Evolutionary conservation across 371 early-diverging fungal species (phyloP), one percentile per base, ranked within the genome.

Genomic region (Phascolomyces articulosus): DNA sequence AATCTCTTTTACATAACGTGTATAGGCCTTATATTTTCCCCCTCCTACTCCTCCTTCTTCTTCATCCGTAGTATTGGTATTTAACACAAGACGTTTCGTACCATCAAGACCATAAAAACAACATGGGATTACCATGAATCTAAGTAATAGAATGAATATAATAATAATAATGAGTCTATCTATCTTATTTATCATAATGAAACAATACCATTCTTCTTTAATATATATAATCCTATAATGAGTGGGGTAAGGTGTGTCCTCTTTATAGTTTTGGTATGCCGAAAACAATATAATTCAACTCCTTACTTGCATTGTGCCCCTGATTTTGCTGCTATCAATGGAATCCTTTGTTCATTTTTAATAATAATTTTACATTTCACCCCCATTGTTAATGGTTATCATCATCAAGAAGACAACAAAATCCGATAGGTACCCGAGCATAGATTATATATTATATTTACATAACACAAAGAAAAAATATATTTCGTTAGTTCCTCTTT

Each of bases 31-130:
- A 74, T 92, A 94, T 66, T 89, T 89, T 59, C 90, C 88, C 13
- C 40, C 60, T 16, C 9, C 40, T 27, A 13, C 63, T 28, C 20
- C 38, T 28, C 81, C 80, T 4, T 83, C 83, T 7, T 81, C 79
- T 0, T 72, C 71, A 24, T 38, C 16, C 18, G 15, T 44, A 4
- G 44, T n/a, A 38, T 13, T 31, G 23, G 24, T 54, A 16, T 55
- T 27, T 11, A 85, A 75, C 7, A 71, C 70, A 18, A 72, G 41
- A 59, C 80, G 80, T 49, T 83, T 82, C 2, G 77, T 79, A 2
- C 95, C 95, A 31, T 83, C 82, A 24, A 95, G 69, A 13, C 83
- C 87, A 73, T 88, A 91, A 41, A 87, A 89, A 57, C 95, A 95
- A 65, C 95, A 95, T 2, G 95, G 95, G 61, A 70, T 69, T 15